Evolutionary conservation across 495 filamentous ascomycete genomes (phyloP).

Genomic region (Talaromyces adpressus): DNA sequence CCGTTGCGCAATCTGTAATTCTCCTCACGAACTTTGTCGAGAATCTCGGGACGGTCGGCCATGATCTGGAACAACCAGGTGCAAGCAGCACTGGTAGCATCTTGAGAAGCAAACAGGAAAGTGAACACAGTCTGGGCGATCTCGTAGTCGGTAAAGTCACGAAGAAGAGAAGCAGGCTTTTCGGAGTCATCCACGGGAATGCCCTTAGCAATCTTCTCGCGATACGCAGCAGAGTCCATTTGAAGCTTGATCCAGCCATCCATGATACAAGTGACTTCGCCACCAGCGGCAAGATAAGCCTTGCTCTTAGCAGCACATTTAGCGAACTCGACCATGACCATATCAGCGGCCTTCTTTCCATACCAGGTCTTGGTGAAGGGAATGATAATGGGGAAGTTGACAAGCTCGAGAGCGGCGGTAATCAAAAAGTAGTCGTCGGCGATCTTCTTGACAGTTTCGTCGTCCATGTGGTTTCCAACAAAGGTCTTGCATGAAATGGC

Average conservation of each 20-base stretch:
- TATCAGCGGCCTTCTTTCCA: conserved; percentile 90
- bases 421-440: conserved; percentile 95
- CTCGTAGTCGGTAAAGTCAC: conserved; percentile 85
- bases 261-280: conserved; percentile 84
- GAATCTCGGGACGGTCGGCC: conserved; percentile 86
- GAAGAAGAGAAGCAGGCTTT: conserved; percentile 76
- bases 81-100: conserved; percentile 85
- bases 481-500: conserved; percentile 93
- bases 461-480: conserved; percentile 89
- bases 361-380: conserved; percentile 97
- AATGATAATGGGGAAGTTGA: conserved; percentile 97
- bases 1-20: conserved; percentile 74
- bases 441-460: conserved; percentile 87
- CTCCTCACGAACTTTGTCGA: conserved; percentile 89
- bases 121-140: conserved; percentile 95
- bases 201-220: conserved; percentile 64
- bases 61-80: conserved; percentile 95
- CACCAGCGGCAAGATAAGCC: conserved; percentile 85
- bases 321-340: conserved; percentile 83
- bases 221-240: conserved; percentile 71
- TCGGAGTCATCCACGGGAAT: conserved; percentile 56
- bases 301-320: conserved; percentile 91
- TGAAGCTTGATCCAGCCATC: conserved; percentile 88
- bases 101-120: conserved; percentile 96
- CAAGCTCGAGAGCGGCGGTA: conserved; percentile 90